A percentile compares a stretch with the other conserved stretches of the same genome.
These are phyloP conservation scores for Pelagophyceae sp. DNA, from an alignment of 352 stramenopile species.

Conservation along the genomic window DNA sequence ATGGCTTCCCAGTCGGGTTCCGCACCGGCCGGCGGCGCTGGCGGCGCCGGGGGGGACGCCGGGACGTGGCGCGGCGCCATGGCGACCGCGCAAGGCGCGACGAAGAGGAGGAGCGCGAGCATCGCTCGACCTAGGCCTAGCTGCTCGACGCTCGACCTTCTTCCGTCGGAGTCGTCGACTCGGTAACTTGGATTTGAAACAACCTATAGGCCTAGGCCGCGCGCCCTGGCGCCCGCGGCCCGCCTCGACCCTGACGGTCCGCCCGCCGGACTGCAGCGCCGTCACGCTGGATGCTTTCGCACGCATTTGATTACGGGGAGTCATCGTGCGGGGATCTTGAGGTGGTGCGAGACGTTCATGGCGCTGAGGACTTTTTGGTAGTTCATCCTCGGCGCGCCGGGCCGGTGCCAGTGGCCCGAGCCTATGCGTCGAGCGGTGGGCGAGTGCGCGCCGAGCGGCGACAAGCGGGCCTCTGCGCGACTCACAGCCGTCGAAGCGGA, in stretches of 20 bases:
- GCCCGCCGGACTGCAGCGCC: too few species aligned
- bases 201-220: too few species aligned
- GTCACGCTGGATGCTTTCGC: too few species aligned
- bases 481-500: constrained; percentile 10
- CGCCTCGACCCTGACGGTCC: too few species aligned
- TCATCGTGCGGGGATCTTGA: background rate
- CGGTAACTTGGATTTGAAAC: too few species aligned
- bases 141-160: too few species aligned
- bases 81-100: background rate
- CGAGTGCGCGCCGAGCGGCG: background rate
- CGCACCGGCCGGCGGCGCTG: too few species aligned
- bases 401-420: constrained; percentile 12
- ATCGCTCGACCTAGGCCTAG: background rate
- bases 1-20: background rate
- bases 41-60: background rate
- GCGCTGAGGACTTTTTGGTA: background rate
- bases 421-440: background rate
- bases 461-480: background rate
- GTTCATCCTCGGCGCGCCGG: background rate
- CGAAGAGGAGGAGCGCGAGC: background rate
- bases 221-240: too few species aligned
- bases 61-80: background rate
- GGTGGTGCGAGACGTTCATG: constrained; percentile 15
- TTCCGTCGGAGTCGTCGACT: too few species aligned
- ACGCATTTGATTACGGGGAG: too few species aligned